A percentile compares a stretch with the other conserved stretches of the same genome.
phyloP scores from a whole-genome alignment of 2,329 filamentous ascomycete species.

The Hymenoscyphus fructigenus region DNA sequence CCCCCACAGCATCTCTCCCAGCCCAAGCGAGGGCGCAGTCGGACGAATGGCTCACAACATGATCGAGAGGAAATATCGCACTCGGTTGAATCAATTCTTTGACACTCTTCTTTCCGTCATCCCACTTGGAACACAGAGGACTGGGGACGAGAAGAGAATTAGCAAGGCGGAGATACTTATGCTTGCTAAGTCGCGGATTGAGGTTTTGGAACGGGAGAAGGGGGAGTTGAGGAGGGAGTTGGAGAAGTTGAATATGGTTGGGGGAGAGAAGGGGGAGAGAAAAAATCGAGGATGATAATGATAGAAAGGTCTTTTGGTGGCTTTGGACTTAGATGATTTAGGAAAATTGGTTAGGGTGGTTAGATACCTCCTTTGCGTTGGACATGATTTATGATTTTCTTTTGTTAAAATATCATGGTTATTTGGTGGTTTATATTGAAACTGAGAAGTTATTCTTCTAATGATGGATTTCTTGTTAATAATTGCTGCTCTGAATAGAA shows the following conservation, averaged over 20 bases:
- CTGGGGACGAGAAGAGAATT: conserved; percentile 20
- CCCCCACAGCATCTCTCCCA: neutral
- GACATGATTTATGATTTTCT: too few species aligned
- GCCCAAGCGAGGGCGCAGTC: neutral
- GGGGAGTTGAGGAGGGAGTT: conserved; percentile 25
- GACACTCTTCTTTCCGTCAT: conserved; percentile 17
- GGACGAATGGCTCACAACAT: conserved; percentile 18
- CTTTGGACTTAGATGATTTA: too few species aligned
- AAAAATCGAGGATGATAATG: too few species aligned
- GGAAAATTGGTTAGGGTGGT: too few species aligned
- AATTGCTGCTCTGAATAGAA: too few species aligned
- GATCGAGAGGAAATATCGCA: conserved; percentile 21
- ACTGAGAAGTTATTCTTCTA: too few species aligned
- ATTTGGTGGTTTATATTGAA: too few species aligned
- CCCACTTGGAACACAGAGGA: conserved; percentile 9
- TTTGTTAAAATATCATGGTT: too few species aligned
- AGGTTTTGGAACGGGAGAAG: conserved; percentile 11
- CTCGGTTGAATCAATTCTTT: conserved; percentile 20
- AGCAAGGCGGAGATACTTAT: conserved; percentile 23
- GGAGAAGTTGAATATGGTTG: conserved; percentile 20
- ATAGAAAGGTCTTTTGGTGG: too few species aligned
- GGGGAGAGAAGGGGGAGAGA: too few species aligned
- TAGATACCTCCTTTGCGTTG: too few species aligned
- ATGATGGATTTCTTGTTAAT: too few species aligned
- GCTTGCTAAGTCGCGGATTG: conserved; percentile 18